Evolutionary conservation across 148 eudicot species (phyloP).

Genomic region (Hydrangea macrophylla): DNA sequence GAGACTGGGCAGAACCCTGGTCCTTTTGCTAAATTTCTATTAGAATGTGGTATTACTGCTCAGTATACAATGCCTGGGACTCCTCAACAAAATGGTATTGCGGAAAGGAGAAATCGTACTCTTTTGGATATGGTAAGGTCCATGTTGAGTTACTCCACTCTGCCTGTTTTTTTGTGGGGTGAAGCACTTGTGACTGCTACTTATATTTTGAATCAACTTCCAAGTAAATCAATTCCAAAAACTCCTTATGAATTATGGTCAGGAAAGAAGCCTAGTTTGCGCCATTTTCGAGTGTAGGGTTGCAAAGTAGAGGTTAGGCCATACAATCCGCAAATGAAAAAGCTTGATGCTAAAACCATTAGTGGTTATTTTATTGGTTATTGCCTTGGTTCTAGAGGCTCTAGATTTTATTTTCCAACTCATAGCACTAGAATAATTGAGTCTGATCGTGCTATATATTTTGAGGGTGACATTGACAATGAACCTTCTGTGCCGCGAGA

Average conservation of each 20-base stretch:
- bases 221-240: neutral
- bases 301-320: neutral
- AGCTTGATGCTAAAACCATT: neutral
- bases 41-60: constrained; percentile 3
- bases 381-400: neutral
- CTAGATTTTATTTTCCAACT: neutral
- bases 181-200: neutral
- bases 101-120: neutral
- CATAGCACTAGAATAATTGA: neutral
- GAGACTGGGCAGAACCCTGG: neutral
- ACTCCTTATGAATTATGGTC: constrained; percentile 8
- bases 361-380: neutral
- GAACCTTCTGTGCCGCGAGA: neutral
- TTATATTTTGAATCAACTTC: neutral
- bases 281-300: constrained; percentile 7
- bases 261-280: neutral
- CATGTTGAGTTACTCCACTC: neutral
- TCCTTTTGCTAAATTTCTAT: neutral
- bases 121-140: too few relatives aligned
- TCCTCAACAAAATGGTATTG: constrained; percentile 4
- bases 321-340: neutral
- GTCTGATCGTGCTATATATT: neutral
- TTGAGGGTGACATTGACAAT: neutral
- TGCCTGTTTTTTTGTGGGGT: neutral
- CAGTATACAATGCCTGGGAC: too few relatives aligned